A percentile compares a stretch with the other conserved stretches of the same genome.
Conservation (phyloP, 305 asterid species). For the Fraxinus dipetala region DNA sequence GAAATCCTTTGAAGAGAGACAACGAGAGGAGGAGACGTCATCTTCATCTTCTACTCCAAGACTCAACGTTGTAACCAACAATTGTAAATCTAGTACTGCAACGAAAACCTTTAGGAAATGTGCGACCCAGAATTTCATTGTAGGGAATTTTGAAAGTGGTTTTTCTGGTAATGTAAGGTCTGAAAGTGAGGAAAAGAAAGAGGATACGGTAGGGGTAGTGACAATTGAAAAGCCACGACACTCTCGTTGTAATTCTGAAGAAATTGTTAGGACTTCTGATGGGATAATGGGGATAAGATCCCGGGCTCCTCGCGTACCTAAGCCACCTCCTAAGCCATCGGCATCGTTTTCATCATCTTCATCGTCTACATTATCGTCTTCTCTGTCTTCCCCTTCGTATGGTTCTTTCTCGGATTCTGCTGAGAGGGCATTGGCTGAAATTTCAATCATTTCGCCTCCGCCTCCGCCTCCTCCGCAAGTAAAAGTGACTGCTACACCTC, state of each 20-base stretch:
- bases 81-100: background rate
- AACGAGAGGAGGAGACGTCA: background rate
- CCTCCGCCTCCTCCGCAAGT: constrained; percentile 41
- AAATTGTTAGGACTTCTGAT: constrained; percentile 32
- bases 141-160: constrained; percentile 20
- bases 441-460: constrained; percentile 39
- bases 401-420: constrained; percentile 48
- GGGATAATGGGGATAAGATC: constrained; percentile 32
- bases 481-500: constrained; percentile 17
- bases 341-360: constrained; percentile 29
- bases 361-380: constrained; percentile 29
- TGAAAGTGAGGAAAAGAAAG: constrained; percentile 26
- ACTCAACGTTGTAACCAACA: background rate
- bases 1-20: constrained; percentile 31
- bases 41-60: constrained; percentile 18
- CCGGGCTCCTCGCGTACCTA: constrained; percentile 42
- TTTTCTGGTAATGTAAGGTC: background rate
- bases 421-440: constrained; percentile 37
- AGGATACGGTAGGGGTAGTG: constrained; percentile 18
- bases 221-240: constrained; percentile 33
- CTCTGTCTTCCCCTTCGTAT: constrained; percentile 46
- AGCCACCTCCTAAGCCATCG: constrained; percentile 47
- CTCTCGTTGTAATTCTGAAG: constrained; percentile 49
- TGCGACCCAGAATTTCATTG: constrained; percentile 14
- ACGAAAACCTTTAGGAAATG: constrained; percentile 32